Base-by-base conservation (phyloP, 768 basidiomycete genomes). In the Leccinum ochraceum region DNA sequence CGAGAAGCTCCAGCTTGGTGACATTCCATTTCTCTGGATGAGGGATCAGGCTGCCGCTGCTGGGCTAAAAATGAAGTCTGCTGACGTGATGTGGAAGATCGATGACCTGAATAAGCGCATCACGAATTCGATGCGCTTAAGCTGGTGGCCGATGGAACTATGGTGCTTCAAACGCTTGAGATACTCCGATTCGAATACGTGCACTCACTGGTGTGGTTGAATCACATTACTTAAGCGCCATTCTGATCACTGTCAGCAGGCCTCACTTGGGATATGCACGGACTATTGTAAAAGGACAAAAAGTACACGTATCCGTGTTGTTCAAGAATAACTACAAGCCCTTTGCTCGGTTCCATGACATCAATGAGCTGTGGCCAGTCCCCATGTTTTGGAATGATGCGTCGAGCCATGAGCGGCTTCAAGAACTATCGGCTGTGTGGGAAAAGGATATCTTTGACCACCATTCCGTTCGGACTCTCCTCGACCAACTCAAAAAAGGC, bases 11-110 rank as follows among this genome's bases (percentile, higher is more conserved):
- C 65, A 68, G 16, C 73, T 68, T 3, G 69, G 66, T 6, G 66
- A 69, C 22, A 66, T 71, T 36, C 69, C 73, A 3, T 48, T 73
- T 7, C 14, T 73, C 17, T 73, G 73, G 72, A 73, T 73, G 73
- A 66, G 73, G 3, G 63, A 60, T 51, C 70, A 73, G 57, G 72
- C 71, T 34, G 57, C 69, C 14, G 36, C 55, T 11, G 73, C 61
- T 4, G 73, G 66, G 16, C 59, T 73, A 17, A 14, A 53, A 36
- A 65, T 74, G 60, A 7, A 61, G 10, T 60, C 66, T 20, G 63
- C 57, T 13, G 66, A 69, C 22, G 60, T 73, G 34, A 63, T 67
- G 59, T 74, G 73, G 69, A 74, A 62, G 60, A 62, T 67, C 10
- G 65, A 64, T n/a, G 71, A 74, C 48, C 49, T 73, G 37, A 63